Percentiles rank a stretch among this genome's conserved stretches.
Conservation (phyloP, 495 filamentous ascomycete genomes). For the Neurospora sp. region DNA sequence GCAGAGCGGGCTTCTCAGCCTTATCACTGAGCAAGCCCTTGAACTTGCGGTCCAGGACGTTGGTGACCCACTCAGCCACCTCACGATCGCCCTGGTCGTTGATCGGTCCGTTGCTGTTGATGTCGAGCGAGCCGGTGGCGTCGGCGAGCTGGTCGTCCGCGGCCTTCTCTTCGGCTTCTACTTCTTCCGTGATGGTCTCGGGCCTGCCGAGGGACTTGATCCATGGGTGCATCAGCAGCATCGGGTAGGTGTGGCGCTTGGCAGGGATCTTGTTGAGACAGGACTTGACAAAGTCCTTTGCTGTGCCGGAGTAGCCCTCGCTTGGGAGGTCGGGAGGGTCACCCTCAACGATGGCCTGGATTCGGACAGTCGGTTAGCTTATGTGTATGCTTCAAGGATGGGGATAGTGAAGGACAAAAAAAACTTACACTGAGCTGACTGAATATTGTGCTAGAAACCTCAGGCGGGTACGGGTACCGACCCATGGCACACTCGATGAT, state of each 20-base stretch:
- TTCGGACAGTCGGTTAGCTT: conserved; percentile 4
- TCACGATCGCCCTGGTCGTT: conserved; percentile 52
- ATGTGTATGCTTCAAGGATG: background rate
- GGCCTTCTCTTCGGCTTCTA: conserved; percentile 49
- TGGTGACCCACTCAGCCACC: conserved; percentile 76
- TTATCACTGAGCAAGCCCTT: conserved; percentile 32
- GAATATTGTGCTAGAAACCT: conserved; percentile 98
- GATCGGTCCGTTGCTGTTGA: conserved; percentile 29
- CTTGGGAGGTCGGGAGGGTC: conserved; percentile 78
- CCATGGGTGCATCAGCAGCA: conserved; percentile 85
- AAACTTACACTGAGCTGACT: conserved; percentile 87
- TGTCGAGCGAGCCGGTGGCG: conserved; percentile 27
- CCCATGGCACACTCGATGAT: conserved; percentile 97
- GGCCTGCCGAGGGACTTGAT: conserved; percentile 70
- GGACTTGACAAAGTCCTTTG: conserved; percentile 76
- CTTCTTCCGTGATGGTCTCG: conserved; percentile 67
- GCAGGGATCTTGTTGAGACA: conserved; percentile 91
- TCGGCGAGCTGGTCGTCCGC: conserved; percentile 38
- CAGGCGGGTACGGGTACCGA: conserved; percentile 91
- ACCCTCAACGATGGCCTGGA: conserved; percentile 91
- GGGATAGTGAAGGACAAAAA: background rate
- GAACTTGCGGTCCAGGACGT: conserved; percentile 52
- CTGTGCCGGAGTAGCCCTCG: conserved; percentile 65
- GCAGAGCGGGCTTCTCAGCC: conserved; percentile 55
- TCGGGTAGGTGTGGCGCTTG: conserved; percentile 81